Base-by-base conservation (phyloP, 768 basidiomycete genomes). In the Epithele typhae region DNA sequence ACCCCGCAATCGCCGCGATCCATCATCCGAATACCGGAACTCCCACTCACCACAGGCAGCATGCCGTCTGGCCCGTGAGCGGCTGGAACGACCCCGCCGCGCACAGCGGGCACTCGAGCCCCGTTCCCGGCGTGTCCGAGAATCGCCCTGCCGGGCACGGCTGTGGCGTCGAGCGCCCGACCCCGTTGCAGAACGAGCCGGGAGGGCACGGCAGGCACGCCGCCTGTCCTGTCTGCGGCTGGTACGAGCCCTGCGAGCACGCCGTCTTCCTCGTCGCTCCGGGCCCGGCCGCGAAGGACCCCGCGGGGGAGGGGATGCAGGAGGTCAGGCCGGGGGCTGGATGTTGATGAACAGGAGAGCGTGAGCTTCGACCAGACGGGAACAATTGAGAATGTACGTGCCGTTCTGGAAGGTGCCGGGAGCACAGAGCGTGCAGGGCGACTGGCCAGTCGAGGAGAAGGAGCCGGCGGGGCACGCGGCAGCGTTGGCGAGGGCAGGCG, bases 141-240 rank as follows among this genome's bases (percentile, higher is more conserved):
- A 43, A 55, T 32, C 39, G 40, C 1, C 57, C 57, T 5, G 43
- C 43, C 4, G 38, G 43, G 39, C 57, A 59, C 19, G 36, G 43
- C 9, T n/a, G 23, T 21, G 53, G 53, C 15, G 6, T 9, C 3
- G 46, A 40, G 36, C 53, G 52, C 4, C 51, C 48, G 5, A 48
- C n/a, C 7, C 51, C 51, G 37, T 54, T 52, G 48, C 59, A 59
- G 25, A 51, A 46, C 15, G 56, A 41, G 5, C 56, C 59, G 9
- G 54, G 27, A 1, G 56, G 56, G 36, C 59, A 59, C 2, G 39
- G 33, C 1, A 51, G 57, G 52, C 59, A 59, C 5, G 37, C 5
- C 14, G 46, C 48, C 3, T 51, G 41, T 14, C 54, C 53, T 8
- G 24, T 25, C 14, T 40, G 45, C 0, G 49, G 24, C 50, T 55